A percentile compares a stretch with the other conserved stretches of the same genome.
Conservation (phyloP, 352 stramenopile species). For the Elongisporangium undulatum region DNA sequence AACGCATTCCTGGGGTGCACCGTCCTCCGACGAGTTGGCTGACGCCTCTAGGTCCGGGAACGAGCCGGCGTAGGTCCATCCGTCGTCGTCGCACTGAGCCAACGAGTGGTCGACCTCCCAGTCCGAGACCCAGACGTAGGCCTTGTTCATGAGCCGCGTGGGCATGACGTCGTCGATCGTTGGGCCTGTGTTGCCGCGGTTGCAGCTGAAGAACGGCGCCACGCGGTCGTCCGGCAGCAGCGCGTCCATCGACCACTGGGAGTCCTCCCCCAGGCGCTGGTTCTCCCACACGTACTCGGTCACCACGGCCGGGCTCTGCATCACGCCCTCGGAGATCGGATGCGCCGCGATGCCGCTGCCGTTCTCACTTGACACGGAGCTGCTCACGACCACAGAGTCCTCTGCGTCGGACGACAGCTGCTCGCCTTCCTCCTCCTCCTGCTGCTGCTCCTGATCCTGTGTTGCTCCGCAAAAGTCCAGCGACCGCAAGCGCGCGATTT, state of each 20-base stretch:
- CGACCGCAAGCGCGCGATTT: slow-evolving; percentile 44
- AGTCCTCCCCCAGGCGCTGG: slow-evolving; percentile 18
- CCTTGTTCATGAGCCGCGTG: slow-evolving; percentile 57
- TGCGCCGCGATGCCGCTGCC: slow-evolving; percentile 7
- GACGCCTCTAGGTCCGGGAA: slow-evolving; percentile 30
- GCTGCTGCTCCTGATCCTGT: not conserved
- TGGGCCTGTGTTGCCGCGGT: slow-evolving; percentile 53
- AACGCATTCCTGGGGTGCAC: slow-evolving; percentile 12
- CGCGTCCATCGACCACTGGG: slow-evolving; percentile 27
- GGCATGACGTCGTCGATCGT: slow-evolving; percentile 61
- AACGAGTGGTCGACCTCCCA: slow-evolving; percentile 63
- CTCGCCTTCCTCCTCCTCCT: slow-evolving; percentile 13
- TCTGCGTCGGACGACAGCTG: slow-evolving; percentile 26
- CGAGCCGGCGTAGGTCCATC: slow-evolving; percentile 62
- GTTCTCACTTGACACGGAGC: slow-evolving; percentile 1
- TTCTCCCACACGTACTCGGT: slow-evolving; percentile 52
- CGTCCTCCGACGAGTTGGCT: slow-evolving; percentile 2
- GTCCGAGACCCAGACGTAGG: slow-evolving; percentile 63
- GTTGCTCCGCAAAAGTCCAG: slow-evolving; percentile 33
- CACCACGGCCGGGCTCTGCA: slow-evolving; percentile 29
- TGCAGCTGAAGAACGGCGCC: slow-evolving; percentile 55
- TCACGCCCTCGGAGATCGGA: not conserved
- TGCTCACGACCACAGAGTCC: slow-evolving; percentile 14
- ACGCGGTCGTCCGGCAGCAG: slow-evolving; percentile 33
- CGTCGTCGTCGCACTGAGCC: slow-evolving; percentile 48